Evolutionary conservation across 1,139 yeast species (phyloP).

Genomic region (Hyphopichia pseudoburtonii): DNA sequence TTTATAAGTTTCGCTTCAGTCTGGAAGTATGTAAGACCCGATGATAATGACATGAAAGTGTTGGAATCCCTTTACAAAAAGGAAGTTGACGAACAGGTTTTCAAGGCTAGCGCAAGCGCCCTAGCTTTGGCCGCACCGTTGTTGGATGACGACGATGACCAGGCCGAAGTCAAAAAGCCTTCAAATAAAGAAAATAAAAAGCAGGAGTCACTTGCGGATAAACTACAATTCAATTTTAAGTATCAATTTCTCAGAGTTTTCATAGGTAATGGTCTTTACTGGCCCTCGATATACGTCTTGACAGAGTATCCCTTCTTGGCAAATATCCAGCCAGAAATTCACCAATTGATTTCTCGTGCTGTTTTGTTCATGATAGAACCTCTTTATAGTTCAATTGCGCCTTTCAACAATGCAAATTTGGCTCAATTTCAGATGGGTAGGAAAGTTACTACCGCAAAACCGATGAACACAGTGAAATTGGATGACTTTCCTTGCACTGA

Average conservation of each 20-base stretch:
- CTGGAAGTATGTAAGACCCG: conserved; percentile 56
- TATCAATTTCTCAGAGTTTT: conserved; percentile 51
- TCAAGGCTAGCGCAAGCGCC: conserved; percentile 72
- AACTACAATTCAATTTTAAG: conserved; percentile 23
- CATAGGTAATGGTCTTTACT: conserved; percentile 61
- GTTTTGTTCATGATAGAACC: conserved; percentile 53
- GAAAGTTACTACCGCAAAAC: conserved; percentile 28
- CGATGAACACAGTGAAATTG: conserved; percentile 30
- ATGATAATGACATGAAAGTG: conserved; percentile 35
- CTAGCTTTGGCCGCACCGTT: conserved; percentile 87
- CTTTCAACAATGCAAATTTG: conserved; percentile 20
- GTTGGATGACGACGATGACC: conserved; percentile 61
- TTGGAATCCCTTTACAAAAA: conserved; percentile 49
- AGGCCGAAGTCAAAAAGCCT: conserved; percentile 9
- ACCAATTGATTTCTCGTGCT: conserved; percentile 50
- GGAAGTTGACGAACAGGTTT: conserved; percentile 60
- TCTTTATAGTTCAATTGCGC: conserved; percentile 30
- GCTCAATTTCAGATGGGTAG: conserved; percentile 19
- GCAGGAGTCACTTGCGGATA: conserved; percentile 10
- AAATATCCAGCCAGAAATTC: conserved; percentile 52
- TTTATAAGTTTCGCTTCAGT: conserved; percentile 65
- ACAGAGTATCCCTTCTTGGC: conserved; percentile 65
- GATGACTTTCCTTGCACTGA: conserved; percentile 21
- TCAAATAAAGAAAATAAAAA: conserved; percentile 10
- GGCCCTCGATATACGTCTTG: conserved; percentile 63